Conservation (phyloP, 495 filamentous ascomycete species). For the Podospora pseudopauciseta region DNA sequence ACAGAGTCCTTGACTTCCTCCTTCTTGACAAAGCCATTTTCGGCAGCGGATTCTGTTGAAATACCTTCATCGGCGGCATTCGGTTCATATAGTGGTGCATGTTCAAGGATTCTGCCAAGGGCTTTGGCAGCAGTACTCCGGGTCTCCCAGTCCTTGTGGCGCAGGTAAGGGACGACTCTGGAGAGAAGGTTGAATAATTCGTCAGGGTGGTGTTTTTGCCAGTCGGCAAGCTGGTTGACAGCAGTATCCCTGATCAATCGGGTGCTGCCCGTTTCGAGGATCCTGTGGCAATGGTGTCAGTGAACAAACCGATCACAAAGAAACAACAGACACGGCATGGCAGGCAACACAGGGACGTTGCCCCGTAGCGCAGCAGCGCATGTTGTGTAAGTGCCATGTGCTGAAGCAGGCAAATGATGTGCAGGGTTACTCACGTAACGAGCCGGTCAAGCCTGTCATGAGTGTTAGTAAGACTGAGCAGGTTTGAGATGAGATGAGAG, state of each 20-base stretch:
- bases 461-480: slow-evolving; percentile 23
- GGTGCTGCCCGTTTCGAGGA: slow-evolving; percentile 95
- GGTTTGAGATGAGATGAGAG: not conserved
- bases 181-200: slow-evolving; percentile 96
- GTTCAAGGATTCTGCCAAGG: slow-evolving; percentile 85
- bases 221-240: slow-evolving; percentile 92
- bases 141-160: slow-evolving; percentile 94
- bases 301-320: not conserved
- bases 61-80: slow-evolving; percentile 55
- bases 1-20: slow-evolving; percentile 44
- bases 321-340: slow-evolving; percentile 1
- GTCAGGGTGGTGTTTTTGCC: slow-evolving; percentile 95
- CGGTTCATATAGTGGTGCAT: slow-evolving; percentile 83
- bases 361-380: slow-evolving; percentile 8
- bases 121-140: slow-evolving; percentile 86
- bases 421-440: slow-evolving; percentile 71
- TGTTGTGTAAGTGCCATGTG: slow-evolving; percentile 4
- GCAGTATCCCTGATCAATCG: slow-evolving; percentile 92
- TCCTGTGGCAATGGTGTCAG: slow-evolving; percentile 50
- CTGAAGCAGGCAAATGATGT: slow-evolving; percentile 9
- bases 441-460: slow-evolving; percentile 73
- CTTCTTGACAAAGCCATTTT: slow-evolving; percentile 45
- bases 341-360: slow-evolving; percentile 8
- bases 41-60: slow-evolving; percentile 38
- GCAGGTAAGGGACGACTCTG: slow-evolving; percentile 87